Conservation (phyloP, 768 basidiomycete species). For the Suillus paluster region DNA sequence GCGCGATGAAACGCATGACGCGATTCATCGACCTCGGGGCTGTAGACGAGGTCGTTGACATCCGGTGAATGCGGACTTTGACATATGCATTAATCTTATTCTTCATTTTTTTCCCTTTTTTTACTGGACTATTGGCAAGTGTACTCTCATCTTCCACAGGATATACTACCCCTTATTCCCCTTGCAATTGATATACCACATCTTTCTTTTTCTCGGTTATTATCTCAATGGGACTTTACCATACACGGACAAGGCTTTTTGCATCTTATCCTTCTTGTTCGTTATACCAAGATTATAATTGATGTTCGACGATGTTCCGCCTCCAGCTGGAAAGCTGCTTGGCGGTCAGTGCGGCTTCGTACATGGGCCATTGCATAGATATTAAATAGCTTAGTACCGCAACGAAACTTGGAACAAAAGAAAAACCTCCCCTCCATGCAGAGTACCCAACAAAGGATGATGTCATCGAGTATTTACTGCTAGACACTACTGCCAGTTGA, state of each 20-base stretch:
- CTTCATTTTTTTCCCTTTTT: neutral
- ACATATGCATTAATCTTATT: constrained; percentile 4
- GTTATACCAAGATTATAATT: neutral
- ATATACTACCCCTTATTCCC: constrained; percentile 1
- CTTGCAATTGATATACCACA: constrained; percentile 7
- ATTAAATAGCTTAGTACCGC: no score
- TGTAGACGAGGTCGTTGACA: constrained; percentile 32
- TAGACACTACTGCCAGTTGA: no score
- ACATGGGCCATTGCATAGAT: no score
- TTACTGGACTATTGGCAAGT: neutral
- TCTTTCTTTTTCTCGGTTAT: neutral
- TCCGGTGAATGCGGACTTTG: constrained; percentile 28
- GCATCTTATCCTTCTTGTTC: neutral
- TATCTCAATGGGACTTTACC: neutral
- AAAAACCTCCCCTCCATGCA: no score
- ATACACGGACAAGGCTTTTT: neutral
- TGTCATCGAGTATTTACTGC: no score
- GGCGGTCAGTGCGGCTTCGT: no score
- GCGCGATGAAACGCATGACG: constrained; percentile 79
- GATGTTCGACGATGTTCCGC: neutral
- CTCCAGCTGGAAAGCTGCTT: no score
- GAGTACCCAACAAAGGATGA: no score
- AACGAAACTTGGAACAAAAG: no score
- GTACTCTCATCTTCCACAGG: constrained; percentile 2
- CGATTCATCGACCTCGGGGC: constrained; percentile 73